phyloP scores from a whole-genome alignment of 2,329 filamentous ascomycete species.

The Clarireedia hainanense region DNA sequence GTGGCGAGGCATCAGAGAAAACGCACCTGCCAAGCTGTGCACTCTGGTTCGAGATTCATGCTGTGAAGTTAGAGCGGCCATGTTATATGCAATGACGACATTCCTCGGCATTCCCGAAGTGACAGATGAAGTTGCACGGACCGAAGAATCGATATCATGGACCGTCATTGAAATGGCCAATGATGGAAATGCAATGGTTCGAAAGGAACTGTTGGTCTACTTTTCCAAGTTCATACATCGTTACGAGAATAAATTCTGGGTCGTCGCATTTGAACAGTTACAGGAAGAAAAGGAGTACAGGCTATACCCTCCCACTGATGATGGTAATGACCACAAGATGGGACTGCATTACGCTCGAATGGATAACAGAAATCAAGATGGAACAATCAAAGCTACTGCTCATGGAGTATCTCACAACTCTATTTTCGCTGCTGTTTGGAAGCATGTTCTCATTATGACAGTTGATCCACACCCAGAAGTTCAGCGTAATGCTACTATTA shows the following conservation, averaged over 20 bases:
- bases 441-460: conserved; percentile 80
- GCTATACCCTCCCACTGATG: conserved; percentile 45
- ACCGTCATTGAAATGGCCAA: conserved; percentile 86
- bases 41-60: conserved; percentile 76
- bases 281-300: conserved; percentile 72
- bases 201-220: conserved; percentile 89
- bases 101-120: conserved; percentile 91
- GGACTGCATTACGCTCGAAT: conserved; percentile 53
- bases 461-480: conserved; percentile 94
- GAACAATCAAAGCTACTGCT: conserved; percentile 46
- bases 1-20: conserved; percentile 87
- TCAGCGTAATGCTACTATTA: conserved; percentile 72
- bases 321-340: conserved; percentile 52
- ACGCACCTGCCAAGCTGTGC: conserved; percentile 70
- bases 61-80: conserved; percentile 86
- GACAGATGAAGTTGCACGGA: conserved; percentile 81
- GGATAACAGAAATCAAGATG: conserved; percentile 48
- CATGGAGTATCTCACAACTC: conserved; percentile 73
- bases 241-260: conserved; percentile 87
- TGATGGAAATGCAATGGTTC: conserved; percentile 89
- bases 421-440: conserved; percentile 90
- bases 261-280: conserved; percentile 86
- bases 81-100: conserved; percentile 86
- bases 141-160: conserved; percentile 85
- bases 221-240: conserved; percentile 84